Evolutionary conservation across 1,284 basidiomycete genomes (phyloP), one percentile per base, ranked within the genome.

Genomic region (Cryptococcus neoformans): DNA sequence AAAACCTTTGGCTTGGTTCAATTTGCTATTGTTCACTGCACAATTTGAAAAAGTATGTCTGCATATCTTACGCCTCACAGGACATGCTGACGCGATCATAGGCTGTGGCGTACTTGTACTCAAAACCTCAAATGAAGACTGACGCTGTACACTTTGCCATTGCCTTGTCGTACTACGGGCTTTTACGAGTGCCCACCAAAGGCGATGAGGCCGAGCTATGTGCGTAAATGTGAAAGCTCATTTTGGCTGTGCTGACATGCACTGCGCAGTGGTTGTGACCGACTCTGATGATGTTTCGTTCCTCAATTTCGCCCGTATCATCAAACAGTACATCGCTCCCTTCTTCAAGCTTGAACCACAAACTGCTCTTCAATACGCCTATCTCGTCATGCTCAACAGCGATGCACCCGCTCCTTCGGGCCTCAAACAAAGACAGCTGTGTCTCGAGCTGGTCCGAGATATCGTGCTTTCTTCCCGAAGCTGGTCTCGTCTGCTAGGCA

Each of bases 81-180:
- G 10, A 10, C 34, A 3, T 14, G 41, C 10, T 49, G 56, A 88
- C 91, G 21, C 21, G 21, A 3, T 21, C 21, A 21, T 21, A 21
- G 21, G 21, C 94, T 46, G 85, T 97, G 7, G 90, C 89, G 10
- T 89, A 92, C 53, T 80, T 99, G 6, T 92, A 93, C 84, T 88
- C 92, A 49, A 87, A 91, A 65, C 83, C 85, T 49, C 88, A 92
- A 58, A 89, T 90, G 39, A 90, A 96, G 67, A 85, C 93, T 10
- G 95, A 99, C 72, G 94, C 92, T 0, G 89, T 99, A 5, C 96
- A 99, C 77, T 84, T 98, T 52, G 93, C 92, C 0, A 87, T 96
- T 62, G 90, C 89, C 2, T 80, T 99, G 52, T 85, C 90, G 0
- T 99, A 99, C 76, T 95, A 99, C 74, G 95, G 95, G 6, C 79